Percentiles rank a stretch among this genome's conserved stretches.
Evolutionary conservation across 2,329 filamentous ascomycete species (phyloP).

Genomic region (Cladobotryum mycophilum): DNA sequence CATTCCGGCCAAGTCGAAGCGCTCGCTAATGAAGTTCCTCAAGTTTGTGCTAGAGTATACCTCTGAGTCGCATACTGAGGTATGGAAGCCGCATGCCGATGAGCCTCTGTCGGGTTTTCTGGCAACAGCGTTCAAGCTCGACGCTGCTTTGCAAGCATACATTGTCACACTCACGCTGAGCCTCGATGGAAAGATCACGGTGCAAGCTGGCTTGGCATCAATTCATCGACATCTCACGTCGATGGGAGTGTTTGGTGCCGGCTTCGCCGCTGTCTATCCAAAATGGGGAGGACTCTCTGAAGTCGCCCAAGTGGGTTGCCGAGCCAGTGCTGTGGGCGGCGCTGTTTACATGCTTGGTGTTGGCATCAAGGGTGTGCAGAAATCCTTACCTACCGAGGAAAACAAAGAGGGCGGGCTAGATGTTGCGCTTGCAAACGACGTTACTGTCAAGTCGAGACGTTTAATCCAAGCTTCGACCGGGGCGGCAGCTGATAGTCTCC

Average conservation of each 20-base stretch:
- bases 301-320: slow-evolving; percentile 84
- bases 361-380: slow-evolving; percentile 43
- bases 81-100: slow-evolving; percentile 53
- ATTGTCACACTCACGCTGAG: slow-evolving; percentile 66
- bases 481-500: slow-evolving; percentile 20
- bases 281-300: slow-evolving; percentile 92
- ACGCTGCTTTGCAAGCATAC: slow-evolving; percentile 58
- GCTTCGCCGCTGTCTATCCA: slow-evolving; percentile 82
- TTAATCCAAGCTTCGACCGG: slow-evolving; percentile 42
- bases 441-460: slow-evolving; percentile 48
- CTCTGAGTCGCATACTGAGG: slow-evolving; percentile 44
- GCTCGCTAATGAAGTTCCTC: slow-evolving; percentile 86
- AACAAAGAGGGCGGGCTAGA: slow-evolving; percentile 27
- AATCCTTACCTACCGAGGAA: slow-evolving; percentile 13
- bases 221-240: slow-evolving; percentile 78
- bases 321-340: slow-evolving; percentile 84
- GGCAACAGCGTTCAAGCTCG: slow-evolving; percentile 57
- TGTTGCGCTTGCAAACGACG: slow-evolving; percentile 50
- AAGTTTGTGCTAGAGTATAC: slow-evolving; percentile 76
- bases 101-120: slow-evolving; percentile 54
- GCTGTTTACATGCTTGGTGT: slow-evolving; percentile 82
- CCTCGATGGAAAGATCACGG: slow-evolving; percentile 55
- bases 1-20: slow-evolving; percentile 75
- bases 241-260: slow-evolving; percentile 79
- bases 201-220: slow-evolving; percentile 59